Conservation (phyloP, 1,139 yeast species). For the Schizosaccharomyces versatilis region DNA sequence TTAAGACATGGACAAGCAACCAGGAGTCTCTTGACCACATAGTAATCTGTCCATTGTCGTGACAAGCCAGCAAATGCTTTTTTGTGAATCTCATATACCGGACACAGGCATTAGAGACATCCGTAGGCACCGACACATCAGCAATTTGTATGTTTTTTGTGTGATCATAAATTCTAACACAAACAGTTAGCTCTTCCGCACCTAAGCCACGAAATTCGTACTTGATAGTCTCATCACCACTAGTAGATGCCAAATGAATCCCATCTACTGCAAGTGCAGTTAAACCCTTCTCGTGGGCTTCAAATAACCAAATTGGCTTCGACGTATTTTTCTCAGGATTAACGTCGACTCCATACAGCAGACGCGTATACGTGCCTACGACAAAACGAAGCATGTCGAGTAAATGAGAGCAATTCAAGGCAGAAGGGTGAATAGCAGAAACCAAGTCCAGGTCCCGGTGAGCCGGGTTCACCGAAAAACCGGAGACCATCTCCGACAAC, state of each 20-base stretch:
- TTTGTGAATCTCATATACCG: not conserved
- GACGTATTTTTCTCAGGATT: not conserved
- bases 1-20: not conserved
- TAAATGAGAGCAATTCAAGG: not conserved
- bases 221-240: constrained; percentile 1
- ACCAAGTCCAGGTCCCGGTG: too few species aligned
- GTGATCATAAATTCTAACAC: not conserved
- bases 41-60: not conserved
- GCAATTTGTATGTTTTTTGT: not conserved
- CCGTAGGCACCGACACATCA: not conserved
- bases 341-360: constrained; percentile 2
- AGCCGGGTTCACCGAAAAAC: too few species aligned
- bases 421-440: not conserved
- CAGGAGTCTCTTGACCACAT: constrained; percentile 2
- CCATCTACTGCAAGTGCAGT: not conserved
- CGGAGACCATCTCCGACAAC: too few species aligned
- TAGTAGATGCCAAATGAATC: not conserved
- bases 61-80: not conserved
- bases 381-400: not conserved
- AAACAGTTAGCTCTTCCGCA: not conserved
- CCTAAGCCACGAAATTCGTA: not conserved
- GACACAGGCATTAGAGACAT: not conserved
- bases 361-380: constrained; percentile 1
- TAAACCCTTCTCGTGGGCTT: not conserved
- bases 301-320: not conserved